Evolutionary conservation across 2,329 filamentous ascomycete species (phyloP).

Genomic region (Scolecobasidium constrictum): DNA sequence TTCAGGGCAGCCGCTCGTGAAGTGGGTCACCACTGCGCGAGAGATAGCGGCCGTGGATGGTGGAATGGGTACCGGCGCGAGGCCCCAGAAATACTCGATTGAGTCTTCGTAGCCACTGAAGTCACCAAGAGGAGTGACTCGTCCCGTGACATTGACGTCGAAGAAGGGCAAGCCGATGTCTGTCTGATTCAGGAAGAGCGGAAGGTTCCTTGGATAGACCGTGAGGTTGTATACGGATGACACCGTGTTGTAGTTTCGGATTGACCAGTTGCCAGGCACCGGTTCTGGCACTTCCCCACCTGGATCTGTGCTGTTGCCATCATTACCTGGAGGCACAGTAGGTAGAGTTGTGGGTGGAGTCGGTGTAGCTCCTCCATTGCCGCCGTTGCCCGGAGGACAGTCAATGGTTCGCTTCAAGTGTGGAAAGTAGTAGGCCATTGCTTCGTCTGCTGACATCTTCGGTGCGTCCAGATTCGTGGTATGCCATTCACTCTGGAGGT

Average conservation of each 20-base stretch:
- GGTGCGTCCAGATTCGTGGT: not conserved
- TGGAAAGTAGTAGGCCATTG: not conserved
- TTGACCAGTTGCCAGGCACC: conserved; percentile 7
- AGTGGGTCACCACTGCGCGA: conserved; percentile 16
- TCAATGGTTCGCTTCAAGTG: not conserved
- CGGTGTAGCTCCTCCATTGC: not conserved
- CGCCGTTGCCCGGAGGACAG: not conserved
- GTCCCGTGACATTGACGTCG: conserved; percentile 25
- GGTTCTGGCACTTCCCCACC: not conserved
- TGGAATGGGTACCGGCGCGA: conserved; percentile 25
- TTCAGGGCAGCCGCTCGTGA: conserved; percentile 24
- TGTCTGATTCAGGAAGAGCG: conserved; percentile 21
- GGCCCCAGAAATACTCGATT: conserved; percentile 35
- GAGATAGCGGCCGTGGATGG: conserved; percentile 17
- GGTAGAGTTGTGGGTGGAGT: too few species aligned
- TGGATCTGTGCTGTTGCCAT: not conserved
- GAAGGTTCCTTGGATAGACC: conserved; percentile 28
- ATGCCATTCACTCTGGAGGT: not conserved
- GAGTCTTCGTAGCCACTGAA: conserved; percentile 31
- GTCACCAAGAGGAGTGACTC: conserved; percentile 31
- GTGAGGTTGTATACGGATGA: conserved; percentile 30
- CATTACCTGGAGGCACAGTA: too few species aligned
- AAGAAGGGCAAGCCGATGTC: conserved; percentile 30
- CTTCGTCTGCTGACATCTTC: not conserved
- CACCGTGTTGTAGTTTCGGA: conserved; percentile 27